Conservation (phyloP, 495 filamentous ascomycete species). For the Copromyces sp. region DNA sequence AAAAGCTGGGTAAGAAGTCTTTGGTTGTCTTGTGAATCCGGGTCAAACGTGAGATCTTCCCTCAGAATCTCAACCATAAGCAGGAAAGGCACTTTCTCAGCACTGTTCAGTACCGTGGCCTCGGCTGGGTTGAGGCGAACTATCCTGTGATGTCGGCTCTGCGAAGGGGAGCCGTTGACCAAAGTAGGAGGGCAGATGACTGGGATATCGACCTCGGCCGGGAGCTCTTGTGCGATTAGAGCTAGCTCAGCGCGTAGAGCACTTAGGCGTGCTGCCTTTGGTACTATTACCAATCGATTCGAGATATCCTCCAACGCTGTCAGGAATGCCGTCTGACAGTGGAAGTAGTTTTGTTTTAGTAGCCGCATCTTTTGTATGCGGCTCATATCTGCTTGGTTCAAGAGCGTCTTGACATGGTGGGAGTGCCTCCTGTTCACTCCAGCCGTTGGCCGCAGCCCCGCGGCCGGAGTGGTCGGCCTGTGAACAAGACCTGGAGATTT, state of each 20-base stretch:
- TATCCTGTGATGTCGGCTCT: slow-evolving; percentile 62
- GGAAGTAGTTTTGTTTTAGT: slow-evolving; percentile 63
- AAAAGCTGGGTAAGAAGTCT: slow-evolving; percentile 48
- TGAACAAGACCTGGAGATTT: slow-evolving; percentile 33
- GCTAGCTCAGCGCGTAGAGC: slow-evolving; percentile 66
- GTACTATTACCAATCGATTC: slow-evolving; percentile 61
- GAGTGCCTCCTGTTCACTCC: slow-evolving; percentile 34
- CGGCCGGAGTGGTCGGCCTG: slow-evolving; percentile 40
- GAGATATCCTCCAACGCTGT: slow-evolving; percentile 67
- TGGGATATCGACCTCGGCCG: slow-evolving; percentile 67
- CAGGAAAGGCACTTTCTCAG: slow-evolving; percentile 66
- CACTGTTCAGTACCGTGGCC: slow-evolving; percentile 68
- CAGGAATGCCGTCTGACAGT: slow-evolving; percentile 61
- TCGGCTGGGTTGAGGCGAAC: slow-evolving; percentile 69
- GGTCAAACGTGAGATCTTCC: slow-evolving; percentile 68
- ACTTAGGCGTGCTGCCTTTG: slow-evolving; percentile 64
- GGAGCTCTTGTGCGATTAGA: slow-evolving; percentile 60
- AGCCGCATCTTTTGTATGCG: slow-evolving; percentile 48
- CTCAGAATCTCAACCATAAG: slow-evolving; percentile 66
- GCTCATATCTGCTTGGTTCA: slow-evolving; percentile 46
- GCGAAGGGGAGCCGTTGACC: slow-evolving; percentile 50
- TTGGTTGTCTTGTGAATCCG: slow-evolving; percentile 53
- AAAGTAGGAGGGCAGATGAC: slow-evolving; percentile 61
- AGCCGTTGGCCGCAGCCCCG: slow-evolving; percentile 43
- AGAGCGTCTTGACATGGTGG: slow-evolving; percentile 34